A percentile compares a stretch with the other conserved stretches of the same genome.
Evolutionary conservation across 768 basidiomycete genomes (phyloP).

Genomic region (Phaeotremella skinneri): DNA sequence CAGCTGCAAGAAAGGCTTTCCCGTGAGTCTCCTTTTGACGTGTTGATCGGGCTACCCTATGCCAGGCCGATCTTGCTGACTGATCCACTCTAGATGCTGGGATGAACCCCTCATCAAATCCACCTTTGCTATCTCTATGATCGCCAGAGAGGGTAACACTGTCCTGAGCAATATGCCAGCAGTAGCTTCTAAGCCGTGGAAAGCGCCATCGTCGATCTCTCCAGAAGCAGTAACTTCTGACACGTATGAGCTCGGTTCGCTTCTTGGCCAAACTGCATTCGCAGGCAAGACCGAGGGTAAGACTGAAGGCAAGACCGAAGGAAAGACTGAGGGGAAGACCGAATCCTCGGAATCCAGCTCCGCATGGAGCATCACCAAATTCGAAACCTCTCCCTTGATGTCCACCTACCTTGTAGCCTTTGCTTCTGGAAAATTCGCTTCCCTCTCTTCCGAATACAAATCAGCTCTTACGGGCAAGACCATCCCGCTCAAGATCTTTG

Average conservation of each 20-base stretch:
- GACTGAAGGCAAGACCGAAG: constrained; percentile 53
- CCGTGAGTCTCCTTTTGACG: constrained; percentile 29
- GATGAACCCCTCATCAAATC: constrained; percentile 91
- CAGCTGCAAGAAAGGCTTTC: constrained; percentile 67
- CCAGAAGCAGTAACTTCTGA: constrained; percentile 39
- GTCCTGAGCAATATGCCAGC: constrained; percentile 86
- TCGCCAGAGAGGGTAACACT: constrained; percentile 72
- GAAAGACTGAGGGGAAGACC: constrained; percentile 31
- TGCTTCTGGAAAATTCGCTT: constrained; percentile 66
- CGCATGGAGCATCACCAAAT: constrained; percentile 77
- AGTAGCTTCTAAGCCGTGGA: constrained; percentile 59
- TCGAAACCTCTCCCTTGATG: constrained; percentile 75
- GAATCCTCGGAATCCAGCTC: constrained; percentile 14
- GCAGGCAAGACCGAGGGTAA: constrained; percentile 47
- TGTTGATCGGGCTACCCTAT: constrained; percentile 60
- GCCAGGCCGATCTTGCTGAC: neutral
- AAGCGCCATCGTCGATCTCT: constrained; percentile 31
- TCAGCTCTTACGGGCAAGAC: constrained; percentile 77
- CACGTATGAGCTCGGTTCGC: constrained; percentile 41
- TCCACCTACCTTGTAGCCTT: constrained; percentile 85
- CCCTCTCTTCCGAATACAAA: constrained; percentile 70
- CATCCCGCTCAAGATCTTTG: constrained; percentile 80
- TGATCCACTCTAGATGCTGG: constrained; percentile 60
- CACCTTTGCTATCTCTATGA: constrained; percentile 66
- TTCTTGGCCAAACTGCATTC: constrained; percentile 20